phyloP scores from a whole-genome alignment of 2,329 filamentous ascomycete species.

The Boeremia lycopersici region DNA sequence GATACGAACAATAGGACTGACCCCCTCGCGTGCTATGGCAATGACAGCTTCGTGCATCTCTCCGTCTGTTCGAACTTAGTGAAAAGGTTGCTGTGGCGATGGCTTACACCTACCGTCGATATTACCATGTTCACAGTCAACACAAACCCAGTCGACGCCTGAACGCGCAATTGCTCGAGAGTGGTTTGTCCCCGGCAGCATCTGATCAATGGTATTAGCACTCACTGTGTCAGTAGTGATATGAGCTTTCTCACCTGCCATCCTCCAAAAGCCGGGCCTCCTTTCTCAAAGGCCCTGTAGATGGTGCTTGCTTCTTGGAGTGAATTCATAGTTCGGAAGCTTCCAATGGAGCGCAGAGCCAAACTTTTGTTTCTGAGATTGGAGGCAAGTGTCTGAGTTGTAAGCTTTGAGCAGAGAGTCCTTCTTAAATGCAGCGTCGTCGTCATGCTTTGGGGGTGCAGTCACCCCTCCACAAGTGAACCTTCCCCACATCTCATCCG shows the following conservation, averaged over 20 bases:
- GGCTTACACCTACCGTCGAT: conserved; percentile 52
- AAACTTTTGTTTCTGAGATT: neutral
- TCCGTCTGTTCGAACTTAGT: conserved; percentile 44
- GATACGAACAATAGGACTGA: conserved; percentile 55
- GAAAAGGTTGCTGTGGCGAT: neutral
- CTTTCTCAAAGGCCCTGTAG: conserved; percentile 57
- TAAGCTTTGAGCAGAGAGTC: neutral
- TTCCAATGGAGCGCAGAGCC: neutral
- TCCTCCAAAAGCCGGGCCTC: conserved; percentile 59
- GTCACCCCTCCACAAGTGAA: conserved; percentile 4
- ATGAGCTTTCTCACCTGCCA: conserved; percentile 56
- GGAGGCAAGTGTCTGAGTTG: neutral
- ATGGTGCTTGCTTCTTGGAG: conserved; percentile 63
- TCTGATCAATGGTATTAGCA: conserved; percentile 31
- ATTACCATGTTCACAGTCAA: conserved; percentile 63
- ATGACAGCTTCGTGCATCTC: conserved; percentile 63
- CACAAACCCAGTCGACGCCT: conserved; percentile 60
- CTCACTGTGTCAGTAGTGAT: too few relatives aligned
- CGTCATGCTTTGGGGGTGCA: conserved; percentile 19
- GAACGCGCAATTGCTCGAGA: conserved; percentile 59
- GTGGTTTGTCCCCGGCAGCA: conserved; percentile 61
- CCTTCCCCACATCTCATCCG: conserved; percentile 24
- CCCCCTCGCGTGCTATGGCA: conserved; percentile 52
- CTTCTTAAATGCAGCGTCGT: conserved; percentile 15
- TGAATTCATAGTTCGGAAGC: conserved; percentile 38